These are phyloP conservation scores for Gomphus bonarii DNA, from an alignment of 1,284 basidiomycete genomes.

Conservation along the genomic window DNA sequence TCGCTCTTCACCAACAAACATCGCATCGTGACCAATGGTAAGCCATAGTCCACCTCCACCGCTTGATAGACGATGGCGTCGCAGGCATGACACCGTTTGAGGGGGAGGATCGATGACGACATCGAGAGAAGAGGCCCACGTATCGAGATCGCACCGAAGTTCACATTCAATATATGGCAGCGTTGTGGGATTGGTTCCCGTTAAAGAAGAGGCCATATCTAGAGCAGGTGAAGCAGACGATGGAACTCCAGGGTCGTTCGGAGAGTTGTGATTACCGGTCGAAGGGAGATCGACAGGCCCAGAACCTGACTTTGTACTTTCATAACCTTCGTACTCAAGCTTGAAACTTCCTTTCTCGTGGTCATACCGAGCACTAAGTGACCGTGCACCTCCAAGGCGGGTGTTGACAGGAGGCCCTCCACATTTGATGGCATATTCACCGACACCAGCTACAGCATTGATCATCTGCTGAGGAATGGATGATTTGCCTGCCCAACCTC, in stretches of 20 bases:
- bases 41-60: conserved; percentile 96
- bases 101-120: conserved; percentile 94
- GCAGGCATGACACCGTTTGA: conserved; percentile 71
- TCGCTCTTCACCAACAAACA: conserved; percentile 67
- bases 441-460: conserved; percentile 75
- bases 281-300: conserved; percentile 12
- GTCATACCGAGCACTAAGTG: conserved; percentile 72
- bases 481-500: conserved; percentile 95
- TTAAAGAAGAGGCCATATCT: neutral
- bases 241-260: neutral
- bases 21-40: conserved; percentile 81
- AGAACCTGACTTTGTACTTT: conserved; percentile 34
- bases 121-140: conserved; percentile 82
- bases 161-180: conserved; percentile 79
- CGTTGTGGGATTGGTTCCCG: conserved; percentile 17
- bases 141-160: conserved; percentile 87
- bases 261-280: conserved; percentile 12
- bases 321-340: conserved; percentile 74
- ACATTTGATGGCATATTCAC: conserved; percentile 90
- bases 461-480: conserved; percentile 91
- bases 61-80: conserved; percentile 78
- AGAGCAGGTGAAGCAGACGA: neutral
- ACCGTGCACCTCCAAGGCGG: conserved; percentile 72
- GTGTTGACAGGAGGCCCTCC: conserved; percentile 90
- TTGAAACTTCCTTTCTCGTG: conserved; percentile 78